Conservation (phyloP, 164 flowering plant species). For the Berberis thunbergii region DNA sequence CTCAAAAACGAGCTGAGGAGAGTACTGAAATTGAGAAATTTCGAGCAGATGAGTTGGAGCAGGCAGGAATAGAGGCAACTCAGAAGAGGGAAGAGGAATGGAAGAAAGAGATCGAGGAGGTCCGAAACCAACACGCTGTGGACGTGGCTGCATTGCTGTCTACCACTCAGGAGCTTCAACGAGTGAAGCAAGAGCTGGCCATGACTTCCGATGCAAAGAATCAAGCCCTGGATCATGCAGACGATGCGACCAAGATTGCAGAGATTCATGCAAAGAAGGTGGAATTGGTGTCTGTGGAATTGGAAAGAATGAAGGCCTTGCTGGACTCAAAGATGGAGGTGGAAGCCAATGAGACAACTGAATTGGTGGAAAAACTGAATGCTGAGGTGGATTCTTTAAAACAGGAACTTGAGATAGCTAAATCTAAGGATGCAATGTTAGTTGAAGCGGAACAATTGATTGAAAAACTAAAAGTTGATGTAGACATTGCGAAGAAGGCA, state of each 20-base stretch:
- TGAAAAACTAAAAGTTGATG: conserved; percentile 45
- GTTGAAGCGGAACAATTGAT: conserved; percentile 13
- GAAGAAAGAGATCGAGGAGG: conserved; percentile 63
- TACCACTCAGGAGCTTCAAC: conserved; percentile 65
- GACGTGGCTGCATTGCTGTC: conserved; percentile 68
- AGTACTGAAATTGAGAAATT: conserved; percentile 82
- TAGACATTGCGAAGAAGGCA: conserved; percentile 67
- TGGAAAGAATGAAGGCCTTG: conserved; percentile 46
- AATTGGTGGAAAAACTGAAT: conserved; percentile 33
- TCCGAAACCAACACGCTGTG: conserved; percentile 62
- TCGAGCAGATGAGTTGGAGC: conserved; percentile 82
- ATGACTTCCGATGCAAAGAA: conserved; percentile 67
- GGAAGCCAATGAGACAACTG: conserved; percentile 36
- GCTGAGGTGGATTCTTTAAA: conserved; percentile 51
- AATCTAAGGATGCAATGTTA: conserved; percentile 10
- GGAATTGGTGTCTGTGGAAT: conserved; percentile 57
- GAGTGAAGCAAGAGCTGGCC: conserved; percentile 59
- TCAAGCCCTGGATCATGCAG: conserved; percentile 74
- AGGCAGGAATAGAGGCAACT: conserved; percentile 67
- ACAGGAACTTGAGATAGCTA: conserved; percentile 5
- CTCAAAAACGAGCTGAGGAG: conserved; percentile 87
- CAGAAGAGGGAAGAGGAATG: conserved; percentile 76
- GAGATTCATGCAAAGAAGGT: conserved; percentile 73
- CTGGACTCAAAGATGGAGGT: conserved; percentile 53
- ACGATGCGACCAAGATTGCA: conserved; percentile 81